Evolutionary conservation across 331 rosid species (phyloP), one percentile per base, ranked within the genome.

Genomic region (Rhamnella rubrinervis): DNA sequence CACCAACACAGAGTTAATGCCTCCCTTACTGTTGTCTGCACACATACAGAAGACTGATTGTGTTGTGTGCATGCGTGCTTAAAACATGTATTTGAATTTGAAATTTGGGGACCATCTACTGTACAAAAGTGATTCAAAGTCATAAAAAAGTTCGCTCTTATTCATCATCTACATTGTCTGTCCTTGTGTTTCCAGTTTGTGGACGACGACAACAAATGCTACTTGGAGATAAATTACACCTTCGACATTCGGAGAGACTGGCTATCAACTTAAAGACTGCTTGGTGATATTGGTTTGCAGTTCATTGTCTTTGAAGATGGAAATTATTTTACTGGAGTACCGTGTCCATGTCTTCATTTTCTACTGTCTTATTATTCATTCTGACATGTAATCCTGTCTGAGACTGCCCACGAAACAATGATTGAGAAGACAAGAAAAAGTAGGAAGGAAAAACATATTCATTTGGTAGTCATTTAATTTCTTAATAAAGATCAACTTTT

Each of bases 151-250:
- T 0, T 8, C 47, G 8, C 14, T 13, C 61, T 40, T 31, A 26
- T 73, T 38, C 4, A 5, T 53, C 58, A 1, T 53, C 3, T 2
- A 21, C 15, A 2, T 38, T 23, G 51, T 66, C n/a, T 8, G 35
- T 53, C 70, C 38, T 21, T 75, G 2, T 21, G 44, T 63, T 59
- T 79, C 35, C 88, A 93, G 98, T 93, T 93, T 76, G 63, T 78
- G 68, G 98, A 93, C 65, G 98, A 93, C 61, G 98, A 93, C 83
- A 79, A 93, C 85, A 93, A 89, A 78, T 85, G 95, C 87, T 80
- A 85, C 88, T 79, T 93, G 92, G 97, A 91, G 89, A 88, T 93
- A 82, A 91, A 91, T 77, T 93, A 93, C 83, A 83, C 86, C 50
- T 93, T 93, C 66, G 98, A 93, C 44, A 93, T 93, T 81, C 76